Conservation (phyloP, 2,329 filamentous ascomycete species). For the Hysterium pulicare region DNA sequence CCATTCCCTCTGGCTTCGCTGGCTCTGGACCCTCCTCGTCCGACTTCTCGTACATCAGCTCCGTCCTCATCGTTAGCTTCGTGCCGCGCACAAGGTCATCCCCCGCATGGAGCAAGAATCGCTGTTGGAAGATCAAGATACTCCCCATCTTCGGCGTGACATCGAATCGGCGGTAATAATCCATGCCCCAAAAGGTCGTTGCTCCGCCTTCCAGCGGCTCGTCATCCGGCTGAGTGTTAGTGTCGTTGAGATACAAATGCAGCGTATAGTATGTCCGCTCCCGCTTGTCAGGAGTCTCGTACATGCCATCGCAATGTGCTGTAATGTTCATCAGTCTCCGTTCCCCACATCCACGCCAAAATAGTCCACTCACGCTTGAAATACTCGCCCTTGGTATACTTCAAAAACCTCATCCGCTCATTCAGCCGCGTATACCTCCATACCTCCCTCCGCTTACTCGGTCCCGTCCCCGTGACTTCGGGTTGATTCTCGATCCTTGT, state of each 20-base stretch:
- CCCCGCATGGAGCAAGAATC: slow-evolving; percentile 50
- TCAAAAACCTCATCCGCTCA: slow-evolving; percentile 71
- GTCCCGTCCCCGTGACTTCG: slow-evolving; percentile 45
- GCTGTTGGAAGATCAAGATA: slow-evolving; percentile 56
- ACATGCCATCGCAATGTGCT: slow-evolving; percentile 67
- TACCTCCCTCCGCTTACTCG: slow-evolving; percentile 41
- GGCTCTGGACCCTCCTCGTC: too few relatives aligned
- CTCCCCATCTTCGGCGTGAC: slow-evolving; percentile 51
- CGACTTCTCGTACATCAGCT: slow-evolving; percentile 52
- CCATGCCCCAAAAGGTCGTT: slow-evolving; percentile 47
- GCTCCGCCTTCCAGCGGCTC: slow-evolving; percentile 49
- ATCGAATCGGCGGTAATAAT: slow-evolving; percentile 36
- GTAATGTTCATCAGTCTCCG: too few relatives aligned
- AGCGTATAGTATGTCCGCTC: slow-evolving; percentile 53
- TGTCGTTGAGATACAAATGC: slow-evolving; percentile 55
- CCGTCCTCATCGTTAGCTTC: slow-evolving; percentile 56
- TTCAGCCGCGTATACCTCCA: slow-evolving; percentile 56
- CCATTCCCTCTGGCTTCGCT: too few relatives aligned
- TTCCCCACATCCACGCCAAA: slow-evolving; percentile 12
- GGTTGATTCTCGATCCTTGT: slow-evolving; percentile 36
- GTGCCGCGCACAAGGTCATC: slow-evolving; percentile 52
- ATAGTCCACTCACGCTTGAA: slow-evolving; percentile 51
- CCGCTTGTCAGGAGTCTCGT: slow-evolving; percentile 52
- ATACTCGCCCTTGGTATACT: slow-evolving; percentile 68
- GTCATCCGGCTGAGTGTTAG: slow-evolving; percentile 23